A percentile compares a stretch with the other conserved stretches of the same genome.
Conservation (phyloP, 129 eudicot genomes). For the Chrysanthemum lavandulifolium region DNA sequence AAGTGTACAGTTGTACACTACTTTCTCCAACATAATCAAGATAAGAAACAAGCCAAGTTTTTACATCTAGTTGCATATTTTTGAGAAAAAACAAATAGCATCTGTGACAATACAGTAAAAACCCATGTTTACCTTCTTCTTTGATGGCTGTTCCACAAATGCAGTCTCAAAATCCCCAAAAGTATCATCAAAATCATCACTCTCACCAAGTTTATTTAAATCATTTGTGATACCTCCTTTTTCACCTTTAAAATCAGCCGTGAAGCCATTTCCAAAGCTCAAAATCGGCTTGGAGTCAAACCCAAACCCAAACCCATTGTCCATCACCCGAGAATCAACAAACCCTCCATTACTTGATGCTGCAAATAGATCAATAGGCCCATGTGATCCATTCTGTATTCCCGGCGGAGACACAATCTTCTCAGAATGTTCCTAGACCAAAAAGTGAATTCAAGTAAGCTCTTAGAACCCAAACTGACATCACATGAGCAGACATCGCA, state of each 20-base stretch:
- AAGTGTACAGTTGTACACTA: too few relatives aligned
- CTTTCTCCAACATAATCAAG: too few relatives aligned
- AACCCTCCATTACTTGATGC: conserved; percentile 32
- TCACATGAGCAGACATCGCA: too few relatives aligned
- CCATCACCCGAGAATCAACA: conserved; percentile 29
- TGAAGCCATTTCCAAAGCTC: conserved; percentile 33
- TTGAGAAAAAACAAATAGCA: background rate
- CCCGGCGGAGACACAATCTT: conserved; percentile 30
- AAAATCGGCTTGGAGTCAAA: conserved; percentile 31
- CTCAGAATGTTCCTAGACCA: conserved; percentile 37
- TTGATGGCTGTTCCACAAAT: conserved; percentile 33
- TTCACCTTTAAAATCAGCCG: conserved; percentile 21
- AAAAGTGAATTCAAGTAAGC: background rate
- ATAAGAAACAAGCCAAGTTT: background rate
- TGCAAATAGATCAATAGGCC: conserved; percentile 44
- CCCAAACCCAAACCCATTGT: conserved; percentile 17
- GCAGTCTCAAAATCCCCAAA: conserved; percentile 84
- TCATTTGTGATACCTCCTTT: conserved; percentile 22
- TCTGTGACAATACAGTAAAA: background rate
- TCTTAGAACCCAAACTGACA: too few relatives aligned
- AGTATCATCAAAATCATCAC: conserved; percentile 54
- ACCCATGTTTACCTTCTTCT: conserved; percentile 35
- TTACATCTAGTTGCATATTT: background rate
- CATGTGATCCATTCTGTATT: conserved; percentile 30
- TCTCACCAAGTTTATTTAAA: conserved; percentile 28